A percentile compares a stretch with the other conserved stretches of the same genome.
Conservation (phyloP, 805 yeast species). For the Diddensiella caesifluorescens region DNA sequence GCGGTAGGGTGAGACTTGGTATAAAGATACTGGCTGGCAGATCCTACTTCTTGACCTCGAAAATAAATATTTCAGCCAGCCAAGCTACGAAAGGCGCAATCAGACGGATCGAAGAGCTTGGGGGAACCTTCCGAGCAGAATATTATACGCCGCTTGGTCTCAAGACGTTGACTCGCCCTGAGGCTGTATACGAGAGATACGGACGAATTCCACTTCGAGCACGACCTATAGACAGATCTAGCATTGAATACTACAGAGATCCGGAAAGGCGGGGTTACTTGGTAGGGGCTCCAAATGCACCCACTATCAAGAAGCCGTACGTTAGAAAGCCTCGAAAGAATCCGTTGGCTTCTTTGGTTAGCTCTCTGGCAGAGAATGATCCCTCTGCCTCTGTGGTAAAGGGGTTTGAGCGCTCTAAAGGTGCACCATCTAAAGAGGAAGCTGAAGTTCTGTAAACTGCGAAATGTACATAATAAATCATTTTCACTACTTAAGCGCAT, state of each 20-base stretch:
- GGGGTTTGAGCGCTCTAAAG: slow-evolving; percentile 13
- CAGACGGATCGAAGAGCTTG: slow-evolving; percentile 60
- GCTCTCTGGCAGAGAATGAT: slow-evolving; percentile 9
- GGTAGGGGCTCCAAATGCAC: slow-evolving; percentile 22
- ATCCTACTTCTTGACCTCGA: slow-evolving; percentile 42
- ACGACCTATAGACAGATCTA: slow-evolving; percentile 78
- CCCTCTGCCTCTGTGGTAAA: slow-evolving; percentile 6
- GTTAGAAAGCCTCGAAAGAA: slow-evolving; percentile 14
- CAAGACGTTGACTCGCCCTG: slow-evolving; percentile 72
- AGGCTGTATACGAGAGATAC: slow-evolving; percentile 57
- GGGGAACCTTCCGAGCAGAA: slow-evolving; percentile 68
- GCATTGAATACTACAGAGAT: slow-evolving; percentile 70
- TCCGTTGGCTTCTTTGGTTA: slow-evolving; percentile 16
- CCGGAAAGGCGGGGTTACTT: slow-evolving; percentile 69
- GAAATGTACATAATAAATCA: no score
- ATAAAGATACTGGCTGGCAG: slow-evolving; percentile 73
- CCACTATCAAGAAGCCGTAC: slow-evolving; percentile 19
- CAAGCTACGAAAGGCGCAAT: slow-evolving; percentile 75
- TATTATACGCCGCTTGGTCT: slow-evolving; percentile 65
- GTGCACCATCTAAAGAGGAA: no score
- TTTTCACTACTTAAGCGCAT: no score
- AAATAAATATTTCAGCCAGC: slow-evolving; percentile 74
- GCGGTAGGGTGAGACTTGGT: slow-evolving; percentile 73
- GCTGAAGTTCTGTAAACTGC: no score
- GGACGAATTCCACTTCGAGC: slow-evolving; percentile 82